Percentiles rank a stretch among this genome's conserved stretches.
Evolutionary conservation across 1,284 basidiomycete species (phyloP).

Genomic region (Mycena citricolor): DNA sequence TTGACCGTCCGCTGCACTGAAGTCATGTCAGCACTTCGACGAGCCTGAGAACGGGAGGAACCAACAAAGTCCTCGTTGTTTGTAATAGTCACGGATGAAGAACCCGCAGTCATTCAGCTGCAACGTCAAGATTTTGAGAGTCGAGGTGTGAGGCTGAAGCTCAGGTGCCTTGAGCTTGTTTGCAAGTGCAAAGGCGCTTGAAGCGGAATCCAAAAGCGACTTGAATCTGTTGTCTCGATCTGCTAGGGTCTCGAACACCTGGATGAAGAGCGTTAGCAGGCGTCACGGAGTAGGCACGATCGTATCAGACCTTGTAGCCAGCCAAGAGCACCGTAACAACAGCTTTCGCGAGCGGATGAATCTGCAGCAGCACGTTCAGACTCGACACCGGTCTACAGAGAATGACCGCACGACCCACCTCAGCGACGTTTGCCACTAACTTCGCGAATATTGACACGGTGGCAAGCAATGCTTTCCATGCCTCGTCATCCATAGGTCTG

Average conservation of each 20-base stretch:
- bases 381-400: too few species aligned
- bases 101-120: constrained; percentile 22
- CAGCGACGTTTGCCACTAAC: background rate
- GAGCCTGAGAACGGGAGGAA: too few species aligned
- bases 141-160: constrained; percentile 12
- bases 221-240: constrained; percentile 9
- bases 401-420: too few species aligned
- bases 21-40: too few species aligned
- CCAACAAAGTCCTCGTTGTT: constrained; percentile 18
- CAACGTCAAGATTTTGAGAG: constrained; percentile 9
- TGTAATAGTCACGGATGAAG: constrained; percentile 23
- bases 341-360: constrained; percentile 10
- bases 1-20: too few species aligned
- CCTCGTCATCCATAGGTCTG: too few species aligned
- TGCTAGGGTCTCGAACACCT: constrained; percentile 5
- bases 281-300: too few species aligned
- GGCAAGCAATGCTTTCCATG: too few species aligned
- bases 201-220: constrained; percentile 3
- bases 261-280: background rate
- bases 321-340: constrained; percentile 9
- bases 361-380: constrained; percentile 2
- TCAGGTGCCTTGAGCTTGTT: constrained; percentile 5
- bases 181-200: constrained; percentile 3
- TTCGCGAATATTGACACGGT: too few species aligned
- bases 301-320: constrained; percentile 3